Evolutionary conservation across 106 monocot genomes (phyloP), one percentile per base, ranked within the genome.

Genomic region (Alisma plantagoaquatica): DNA sequence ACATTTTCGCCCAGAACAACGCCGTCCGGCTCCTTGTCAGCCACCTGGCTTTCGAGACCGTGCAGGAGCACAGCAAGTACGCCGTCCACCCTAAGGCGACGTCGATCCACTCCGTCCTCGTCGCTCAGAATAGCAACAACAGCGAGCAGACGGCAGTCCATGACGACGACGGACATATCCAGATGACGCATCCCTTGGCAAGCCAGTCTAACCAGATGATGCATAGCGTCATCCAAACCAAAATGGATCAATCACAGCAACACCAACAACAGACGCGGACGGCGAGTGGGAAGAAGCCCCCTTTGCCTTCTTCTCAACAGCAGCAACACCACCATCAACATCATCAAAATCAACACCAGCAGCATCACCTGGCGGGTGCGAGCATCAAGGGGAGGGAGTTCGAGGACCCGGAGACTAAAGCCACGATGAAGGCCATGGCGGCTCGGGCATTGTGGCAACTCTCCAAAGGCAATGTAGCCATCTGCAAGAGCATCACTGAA

Each of bases 11-110:
- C 4, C 73, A 85, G 75, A 72, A 78, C 75, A 77, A 91, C 56
- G 85, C 65, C 48, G 57, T 85, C 35, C 77, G 85, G 23, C 70
- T 81, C 31, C 77, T 91, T n/a, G 81, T 91, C 44, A 62, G 72
- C 19, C 84, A 85, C 43, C 68, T 91, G 30, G 85, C 91, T 8
- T 76, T 78, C 23, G 81, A 82, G 55, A 91, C 81, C 17, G 76
- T 91, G 11, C 75, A 85, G 31, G 91, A 91, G 61, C 91, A 91
- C 31, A 70, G 66, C 62, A 81, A 76, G 61, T 91, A 91, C 64
- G 46, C 65, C 6, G 64, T 86, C 48, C 43, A 58, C 29, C 62
- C 77, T 35, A 46, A 59, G 43, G 41, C 45, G 4, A 77, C 52
- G 21, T 68, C 80, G 9, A 65, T 80, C 4, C 84, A 77, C 53